These are phyloP conservation scores for Rubia yunnanensis DNA, from an alignment of 257 asterid species.

Conservation along the genomic window DNA sequence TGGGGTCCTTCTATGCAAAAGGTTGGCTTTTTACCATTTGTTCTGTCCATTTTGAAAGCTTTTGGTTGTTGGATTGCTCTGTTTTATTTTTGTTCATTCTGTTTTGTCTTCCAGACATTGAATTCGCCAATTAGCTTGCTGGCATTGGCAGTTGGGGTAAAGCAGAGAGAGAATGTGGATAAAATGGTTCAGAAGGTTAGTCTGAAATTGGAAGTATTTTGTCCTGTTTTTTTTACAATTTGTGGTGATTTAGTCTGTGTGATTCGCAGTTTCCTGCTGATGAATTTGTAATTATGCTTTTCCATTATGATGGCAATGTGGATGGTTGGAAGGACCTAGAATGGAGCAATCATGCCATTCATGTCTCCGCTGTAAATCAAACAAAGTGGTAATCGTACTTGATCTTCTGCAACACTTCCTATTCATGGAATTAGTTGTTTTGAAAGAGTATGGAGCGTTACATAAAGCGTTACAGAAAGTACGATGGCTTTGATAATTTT, in stretches of 20 bases:
- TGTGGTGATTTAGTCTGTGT: constrained; percentile 3
- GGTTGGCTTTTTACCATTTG: constrained; percentile 18
- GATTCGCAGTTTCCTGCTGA: constrained; percentile 39
- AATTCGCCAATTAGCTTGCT: constrained; percentile 45
- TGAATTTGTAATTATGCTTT: constrained; percentile 55
- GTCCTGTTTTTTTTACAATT: neutral
- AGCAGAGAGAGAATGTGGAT: constrained; percentile 57
- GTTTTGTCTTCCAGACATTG: constrained; percentile 22
- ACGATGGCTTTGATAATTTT: neutral
- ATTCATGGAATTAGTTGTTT: neutral
- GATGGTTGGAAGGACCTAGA: constrained; percentile 62
- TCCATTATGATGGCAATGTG: constrained; percentile 68
- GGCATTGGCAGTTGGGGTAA: constrained; percentile 74
- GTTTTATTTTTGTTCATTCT: neutral
- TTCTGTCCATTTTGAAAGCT: neutral
- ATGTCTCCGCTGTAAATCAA: constrained; percentile 62
- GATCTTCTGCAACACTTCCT: neutral
- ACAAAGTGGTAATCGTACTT: constrained; percentile 51
- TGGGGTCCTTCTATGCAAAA: constrained; percentile 36
- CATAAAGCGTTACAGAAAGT: too few relatives aligned
- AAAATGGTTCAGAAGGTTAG: constrained; percentile 54
- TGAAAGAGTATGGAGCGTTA: neutral
- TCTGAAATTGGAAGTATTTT: neutral
- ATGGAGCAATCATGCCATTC: constrained; percentile 52
- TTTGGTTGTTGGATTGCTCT: neutral